phyloP scores from a whole-genome alignment of 2,329 filamentous ascomycete species.

The Lachnellula subtilissima region DNA sequence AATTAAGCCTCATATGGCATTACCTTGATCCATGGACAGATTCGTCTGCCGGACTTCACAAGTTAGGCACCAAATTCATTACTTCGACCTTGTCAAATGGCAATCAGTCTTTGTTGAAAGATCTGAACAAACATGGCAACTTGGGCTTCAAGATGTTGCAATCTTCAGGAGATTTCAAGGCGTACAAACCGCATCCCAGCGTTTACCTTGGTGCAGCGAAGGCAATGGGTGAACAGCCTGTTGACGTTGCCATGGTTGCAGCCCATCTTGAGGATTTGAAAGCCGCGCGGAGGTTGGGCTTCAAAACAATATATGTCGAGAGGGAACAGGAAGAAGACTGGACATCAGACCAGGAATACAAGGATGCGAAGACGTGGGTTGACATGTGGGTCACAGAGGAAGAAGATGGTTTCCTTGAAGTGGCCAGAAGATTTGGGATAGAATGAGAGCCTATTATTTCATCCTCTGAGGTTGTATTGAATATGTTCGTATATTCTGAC shows the following conservation, averaged over 20 bases:
- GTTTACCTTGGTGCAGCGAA: conserved; percentile 66
- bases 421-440: conserved; percentile 44
- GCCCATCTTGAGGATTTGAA: conserved; percentile 67
- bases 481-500: conserved; percentile 1
- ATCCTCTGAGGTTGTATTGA: neutral
- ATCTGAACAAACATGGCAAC: conserved; percentile 54
- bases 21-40: conserved; percentile 66
- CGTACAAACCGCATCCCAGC: conserved; percentile 67
- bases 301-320: conserved; percentile 72
- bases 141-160: conserved; percentile 60
- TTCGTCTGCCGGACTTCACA: conserved; percentile 48
- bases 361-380: conserved; percentile 54
- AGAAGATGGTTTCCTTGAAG: conserved; percentile 48
- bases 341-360: conserved; percentile 44
- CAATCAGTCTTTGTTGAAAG: conserved; percentile 60
- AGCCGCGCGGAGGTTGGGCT: conserved; percentile 58
- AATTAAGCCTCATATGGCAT: conserved; percentile 68
- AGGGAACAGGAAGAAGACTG: conserved; percentile 61
- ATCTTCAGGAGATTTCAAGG: conserved; percentile 65
- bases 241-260: conserved; percentile 67
- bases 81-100: conserved; percentile 73
- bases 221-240: conserved; percentile 47
- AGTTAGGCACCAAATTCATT: conserved; percentile 47
- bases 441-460: conserved; percentile 9
- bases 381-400: conserved; percentile 55